Conservation (phyloP, 1,284 basidiomycete genomes). For the Ceratobasidium sp. region DNA sequence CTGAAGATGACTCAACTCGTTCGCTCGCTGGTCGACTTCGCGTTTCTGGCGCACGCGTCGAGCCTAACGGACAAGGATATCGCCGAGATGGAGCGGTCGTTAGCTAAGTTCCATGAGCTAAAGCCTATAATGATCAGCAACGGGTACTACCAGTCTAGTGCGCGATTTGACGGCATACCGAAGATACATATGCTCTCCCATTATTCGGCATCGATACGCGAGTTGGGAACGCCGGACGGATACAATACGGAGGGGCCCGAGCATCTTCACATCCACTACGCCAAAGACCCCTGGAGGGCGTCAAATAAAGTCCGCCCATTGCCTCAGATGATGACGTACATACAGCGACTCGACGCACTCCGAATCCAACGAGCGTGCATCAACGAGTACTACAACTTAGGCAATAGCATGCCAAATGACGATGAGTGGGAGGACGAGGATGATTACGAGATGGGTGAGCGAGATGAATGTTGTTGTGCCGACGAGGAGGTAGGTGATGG, state of each 20-base stretch:
- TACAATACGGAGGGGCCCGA: conserved; percentile 42
- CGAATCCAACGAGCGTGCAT: not conserved
- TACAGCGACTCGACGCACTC: not conserved
- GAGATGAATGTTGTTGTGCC: not conserved
- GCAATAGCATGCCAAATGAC: not conserved
- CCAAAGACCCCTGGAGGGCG: conserved; percentile 39
- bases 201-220: conserved; percentile 18
- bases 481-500: not conserved
- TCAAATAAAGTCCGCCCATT: conserved; percentile 28
- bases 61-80: conserved; percentile 17
- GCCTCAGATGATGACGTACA: conserved; percentile 36
- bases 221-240: conserved; percentile 39
- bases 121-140: conserved; percentile 42
- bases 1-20: not conserved
- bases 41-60: not conserved
- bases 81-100: conserved; percentile 23
- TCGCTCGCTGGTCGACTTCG: not conserved
- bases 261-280: conserved; percentile 33
- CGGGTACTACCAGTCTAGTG: not conserved
- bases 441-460: not conserved
- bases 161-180: not conserved
- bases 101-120: conserved; percentile 44
- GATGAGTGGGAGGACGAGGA: not conserved
- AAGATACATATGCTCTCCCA: conserved; percentile 41
- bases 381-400: not conserved